Evolutionary conservation across 495 filamentous ascomycete species (phyloP), one percentile per base, ranked within the genome.

Genomic region (Daldinia vernicosa): DNA sequence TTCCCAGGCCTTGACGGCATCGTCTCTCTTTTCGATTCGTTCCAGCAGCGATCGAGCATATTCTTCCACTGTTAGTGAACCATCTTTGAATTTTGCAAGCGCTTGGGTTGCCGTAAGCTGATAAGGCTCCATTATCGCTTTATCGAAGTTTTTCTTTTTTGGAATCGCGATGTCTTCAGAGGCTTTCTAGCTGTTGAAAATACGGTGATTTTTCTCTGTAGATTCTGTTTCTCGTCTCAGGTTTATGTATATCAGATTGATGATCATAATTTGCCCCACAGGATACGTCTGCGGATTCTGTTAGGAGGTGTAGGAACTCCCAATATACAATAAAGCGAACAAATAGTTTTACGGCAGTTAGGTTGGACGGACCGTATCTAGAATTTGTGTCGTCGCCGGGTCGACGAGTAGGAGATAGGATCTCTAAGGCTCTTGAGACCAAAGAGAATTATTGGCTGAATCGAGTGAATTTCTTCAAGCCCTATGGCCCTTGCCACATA

Each of bases 41-140:
- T 72, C 19, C 11, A 89, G 81, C 2, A 89, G 78, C 0, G 85
- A 84, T 27, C 79, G 78, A 4, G 82, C 86, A 74, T 89, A 88
- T 35, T 80, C 76, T 68, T 86, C 83, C 0, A 85, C 82, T 1
- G 82, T 85, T 5, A 87, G 60, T 4, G 78, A 57, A 1, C 77
- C 78, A 14, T 71, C 69, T 64, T 69, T 76, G 37, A 85, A 69
- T 26, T 73, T 73, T 7, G 76, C 61, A 12, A 82, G 72, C 7
- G 74, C 79, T 69, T 83, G 67, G 11, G 72, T 77, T 37, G 81
- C 83, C 1, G 78, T 82, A 4, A 84, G 74, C 37, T 74, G 75
- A 51, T 79, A 81, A 7, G 69, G 74, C 59, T 80, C 76, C 69
- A 77, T 77, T 63, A 28, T 30, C 14, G 12, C 14, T 30, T 8